Conservation (phyloP, 371 early-diverging fungal species). For the Mortierella sp. region DNA sequence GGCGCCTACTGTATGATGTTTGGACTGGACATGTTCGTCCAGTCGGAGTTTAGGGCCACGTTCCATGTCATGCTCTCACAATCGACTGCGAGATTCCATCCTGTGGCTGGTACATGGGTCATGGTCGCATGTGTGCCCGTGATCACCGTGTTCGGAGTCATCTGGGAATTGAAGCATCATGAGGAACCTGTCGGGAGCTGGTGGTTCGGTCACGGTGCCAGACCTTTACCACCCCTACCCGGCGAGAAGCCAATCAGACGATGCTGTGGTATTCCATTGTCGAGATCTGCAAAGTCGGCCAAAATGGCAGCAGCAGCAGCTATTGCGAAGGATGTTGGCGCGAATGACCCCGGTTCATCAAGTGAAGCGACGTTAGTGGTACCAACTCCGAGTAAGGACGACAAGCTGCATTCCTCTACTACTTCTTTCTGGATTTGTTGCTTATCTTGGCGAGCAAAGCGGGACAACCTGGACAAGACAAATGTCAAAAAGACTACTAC, state of each 20-base stretch:
- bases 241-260: conserved; percentile 33
- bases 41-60: conserved; percentile 59
- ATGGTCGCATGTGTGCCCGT: conserved; percentile 48
- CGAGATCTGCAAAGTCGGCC: conserved; percentile 11
- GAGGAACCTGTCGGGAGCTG: conserved; percentile 48
- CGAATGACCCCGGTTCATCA: background rate
- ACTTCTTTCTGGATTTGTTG: background rate
- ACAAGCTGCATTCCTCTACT: no score
- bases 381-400: background rate
- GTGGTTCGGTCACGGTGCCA: conserved; percentile 44
- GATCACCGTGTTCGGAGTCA: conserved; percentile 33
- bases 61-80: conserved; percentile 53
- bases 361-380: background rate
- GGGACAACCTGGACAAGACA: background rate
- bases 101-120: conserved; percentile 41
- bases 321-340: background rate
- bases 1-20: conserved; percentile 68
- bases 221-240: conserved; percentile 36
- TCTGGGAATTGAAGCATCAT: conserved; percentile 44
- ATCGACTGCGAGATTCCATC: conserved; percentile 27
- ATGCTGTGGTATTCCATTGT: conserved; percentile 31
- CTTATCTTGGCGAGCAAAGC: background rate
- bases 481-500: no score
- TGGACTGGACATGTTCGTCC: conserved; percentile 68
- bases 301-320: background rate